A percentile compares a stretch with the other conserved stretches of the same genome.
phyloP scores from a whole-genome alignment of 768 basidiomycete genomes.

The Austroboletus festivus region DNA sequence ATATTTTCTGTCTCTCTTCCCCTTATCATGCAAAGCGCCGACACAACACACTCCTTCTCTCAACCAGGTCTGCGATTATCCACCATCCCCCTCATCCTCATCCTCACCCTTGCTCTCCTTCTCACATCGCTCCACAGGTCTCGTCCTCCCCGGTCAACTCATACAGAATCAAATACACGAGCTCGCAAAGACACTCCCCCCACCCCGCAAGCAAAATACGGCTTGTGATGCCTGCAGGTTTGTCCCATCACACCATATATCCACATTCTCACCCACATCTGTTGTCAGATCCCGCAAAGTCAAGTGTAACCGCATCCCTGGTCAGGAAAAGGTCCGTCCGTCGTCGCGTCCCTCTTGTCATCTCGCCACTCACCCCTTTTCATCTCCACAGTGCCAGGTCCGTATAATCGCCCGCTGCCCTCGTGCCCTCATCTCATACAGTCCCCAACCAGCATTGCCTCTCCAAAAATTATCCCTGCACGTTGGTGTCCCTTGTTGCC shows the following conservation, averaged over 20 bases:
- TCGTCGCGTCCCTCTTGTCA: slow-evolving; percentile 10
- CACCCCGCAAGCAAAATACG: slow-evolving; percentile 89
- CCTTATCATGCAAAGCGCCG: slow-evolving; percentile 33
- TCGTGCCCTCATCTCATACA: slow-evolving; percentile 7
- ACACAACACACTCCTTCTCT: slow-evolving; percentile 31
- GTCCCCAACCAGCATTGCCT: slow-evolving; percentile 68
- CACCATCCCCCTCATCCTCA: background rate
- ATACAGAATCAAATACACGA: slow-evolving; percentile 83
- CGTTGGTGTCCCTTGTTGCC: slow-evolving; percentile 50
- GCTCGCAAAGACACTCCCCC: slow-evolving; percentile 73
- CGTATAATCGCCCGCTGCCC: slow-evolving; percentile 16
- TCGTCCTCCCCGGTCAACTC: slow-evolving; percentile 59
- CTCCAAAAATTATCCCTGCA: slow-evolving; percentile 89
- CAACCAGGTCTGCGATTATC: slow-evolving; percentile 25
- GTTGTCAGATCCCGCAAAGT: slow-evolving; percentile 73
- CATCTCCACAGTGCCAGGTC: slow-evolving; percentile 62
- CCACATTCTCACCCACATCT: slow-evolving; percentile 3
- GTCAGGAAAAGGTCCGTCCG: slow-evolving; percentile 72
- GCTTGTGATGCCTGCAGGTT: slow-evolving; percentile 92
- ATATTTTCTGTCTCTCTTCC: slow-evolving; percentile 22
- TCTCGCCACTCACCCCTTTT: slow-evolving; percentile 11
- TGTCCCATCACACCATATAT: slow-evolving; percentile 7
- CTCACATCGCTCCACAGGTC: slow-evolving; percentile 51
- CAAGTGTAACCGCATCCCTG: slow-evolving; percentile 80
- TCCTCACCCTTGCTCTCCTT: slow-evolving; percentile 1